These are phyloP conservation scores for Kodamaea sagamina DNA, from an alignment of 805 yeast genomes.

Conservation along the genomic window DNA sequence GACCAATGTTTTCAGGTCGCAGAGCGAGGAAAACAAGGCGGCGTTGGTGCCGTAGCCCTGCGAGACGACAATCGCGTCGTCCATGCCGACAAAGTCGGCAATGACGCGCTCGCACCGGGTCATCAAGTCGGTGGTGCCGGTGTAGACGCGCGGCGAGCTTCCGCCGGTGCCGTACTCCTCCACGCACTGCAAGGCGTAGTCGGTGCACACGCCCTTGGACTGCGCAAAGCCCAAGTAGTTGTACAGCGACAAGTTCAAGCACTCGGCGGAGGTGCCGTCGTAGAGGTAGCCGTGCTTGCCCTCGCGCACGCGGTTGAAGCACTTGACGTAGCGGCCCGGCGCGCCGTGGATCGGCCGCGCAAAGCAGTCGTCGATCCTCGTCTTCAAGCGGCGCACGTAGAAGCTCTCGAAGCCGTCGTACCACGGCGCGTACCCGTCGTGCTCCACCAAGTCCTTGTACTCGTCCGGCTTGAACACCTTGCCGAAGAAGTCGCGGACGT, in stretches of 20 bases:
- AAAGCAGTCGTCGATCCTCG: slow-evolving; percentile 90
- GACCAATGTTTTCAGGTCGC: slow-evolving; percentile 85
- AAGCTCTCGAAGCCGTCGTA: slow-evolving; percentile 91
- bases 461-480: slow-evolving; percentile 66
- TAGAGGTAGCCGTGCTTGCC: slow-evolving; percentile 69
- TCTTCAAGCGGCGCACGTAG: slow-evolving; percentile 88
- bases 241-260: slow-evolving; percentile 85
- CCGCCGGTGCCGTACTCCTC: slow-evolving; percentile 74
- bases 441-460: slow-evolving; percentile 67
- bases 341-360: slow-evolving; percentile 96
- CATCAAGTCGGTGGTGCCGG: slow-evolving; percentile 80
- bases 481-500: slow-evolving; percentile 85
- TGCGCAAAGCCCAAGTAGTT: slow-evolving; percentile 97
- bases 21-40: slow-evolving; percentile 75
- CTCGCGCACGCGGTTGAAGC: slow-evolving; percentile 74
- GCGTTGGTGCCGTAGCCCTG: slow-evolving; percentile 98
- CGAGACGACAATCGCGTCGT: slow-evolving; percentile 79
- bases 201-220: slow-evolving; percentile 88
- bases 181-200: slow-evolving; percentile 62
- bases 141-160: slow-evolving; percentile 72
- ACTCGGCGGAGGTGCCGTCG: slow-evolving; percentile 73
- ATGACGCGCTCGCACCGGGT: slow-evolving; percentile 69
- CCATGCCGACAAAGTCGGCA: slow-evolving; percentile 89
- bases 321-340: slow-evolving; percentile 87
- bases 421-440: slow-evolving; percentile 95